Evolutionary conservation across 495 filamentous ascomycete genomes (phyloP).

Genomic region (Aspergillus mulundensis): DNA sequence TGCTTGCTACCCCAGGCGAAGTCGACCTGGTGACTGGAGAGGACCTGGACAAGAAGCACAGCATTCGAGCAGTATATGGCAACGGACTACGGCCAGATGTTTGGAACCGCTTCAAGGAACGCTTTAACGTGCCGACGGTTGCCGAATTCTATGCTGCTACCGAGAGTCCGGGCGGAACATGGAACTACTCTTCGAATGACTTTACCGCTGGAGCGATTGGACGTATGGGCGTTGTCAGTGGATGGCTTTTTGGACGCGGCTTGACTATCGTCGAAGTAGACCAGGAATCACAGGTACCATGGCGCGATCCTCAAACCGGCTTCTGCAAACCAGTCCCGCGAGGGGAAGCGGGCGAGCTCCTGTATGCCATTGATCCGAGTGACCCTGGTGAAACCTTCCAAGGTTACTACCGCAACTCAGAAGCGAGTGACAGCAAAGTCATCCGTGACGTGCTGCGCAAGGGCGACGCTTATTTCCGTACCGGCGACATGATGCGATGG

Average conservation of each 20-base stretch:
- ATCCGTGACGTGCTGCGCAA: constrained; percentile 71
- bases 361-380: constrained; percentile 65
- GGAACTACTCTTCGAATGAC: constrained; percentile 72
- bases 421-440: constrained; percentile 74
- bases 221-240: constrained; percentile 61
- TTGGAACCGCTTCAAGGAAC: constrained; percentile 82
- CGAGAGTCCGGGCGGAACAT: constrained; percentile 68
- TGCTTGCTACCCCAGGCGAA: constrained; percentile 67
- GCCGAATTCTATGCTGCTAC: constrained; percentile 90
- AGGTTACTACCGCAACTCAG: constrained; percentile 77
- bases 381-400: constrained; percentile 68
- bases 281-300: constrained; percentile 63
- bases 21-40: constrained; percentile 62
- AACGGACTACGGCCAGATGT: constrained; percentile 92
- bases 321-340: constrained; percentile 58
- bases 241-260: constrained; percentile 45
- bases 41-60: constrained; percentile 72
- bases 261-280: constrained; percentile 70
- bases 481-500: constrained; percentile 74
- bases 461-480: constrained; percentile 83
- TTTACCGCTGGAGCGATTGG: constrained; percentile 80
- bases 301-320: constrained; percentile 67
- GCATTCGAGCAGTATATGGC: constrained; percentile 76
- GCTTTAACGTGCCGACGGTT: constrained; percentile 77
- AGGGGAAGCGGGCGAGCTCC: constrained; percentile 74